Evolutionary conservation across 192 early-diverging fungal genomes (phyloP), one percentile per base, ranked within the genome.

Genomic region (Linderina pennispora): DNA sequence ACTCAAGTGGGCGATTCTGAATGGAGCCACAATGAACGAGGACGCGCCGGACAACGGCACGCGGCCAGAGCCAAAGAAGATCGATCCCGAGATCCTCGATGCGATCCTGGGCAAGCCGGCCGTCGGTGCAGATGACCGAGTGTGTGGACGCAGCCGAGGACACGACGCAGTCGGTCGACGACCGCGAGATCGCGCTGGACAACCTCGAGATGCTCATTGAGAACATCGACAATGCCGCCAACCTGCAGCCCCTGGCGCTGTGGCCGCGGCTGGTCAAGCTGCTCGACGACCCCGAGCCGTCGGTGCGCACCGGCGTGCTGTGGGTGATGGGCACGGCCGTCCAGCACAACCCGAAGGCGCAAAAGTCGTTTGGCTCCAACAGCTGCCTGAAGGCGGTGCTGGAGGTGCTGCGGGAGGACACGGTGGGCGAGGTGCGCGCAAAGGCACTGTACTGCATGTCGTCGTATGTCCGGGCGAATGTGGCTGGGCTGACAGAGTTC

Each of bases 321-420:
- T 99, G 94, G 96, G 85, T 94, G 9, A 79, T 90, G 43, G 92
- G 91, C 8, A 99, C 94, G 8, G 84, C 87, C 2, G 82, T 94
- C 6, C 93, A 99, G 62, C 93, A 99, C 67, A 97, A 99, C 58
- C 78, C 81, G 17, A 71, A 75, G 23, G 87, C 90, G 4, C 92
- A 99, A 59, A 56, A 71, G 14, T 85, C 69, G 55, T 83, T 87
- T 24, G 37, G 74, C 49, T 48, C 53, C 16, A 54, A 75, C 23
- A 58, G 54, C 21, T 82, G 80, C 11, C 36, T 83, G n/a, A 22
- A 46, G 17, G 43, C 57, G 4, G 56, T 80, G 9, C 50, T 86
- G 20, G 46, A 44, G 0, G 46, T 85, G 4, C 51, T 89, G 14
- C 39, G 48, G 1, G 40, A 60, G 8, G 52, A 58, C 14, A 41